A percentile compares a stretch with the other conserved stretches of the same genome.
phyloP scores from a whole-genome alignment of 768 basidiomycete genomes.

The Sarcodon aspratus region DNA sequence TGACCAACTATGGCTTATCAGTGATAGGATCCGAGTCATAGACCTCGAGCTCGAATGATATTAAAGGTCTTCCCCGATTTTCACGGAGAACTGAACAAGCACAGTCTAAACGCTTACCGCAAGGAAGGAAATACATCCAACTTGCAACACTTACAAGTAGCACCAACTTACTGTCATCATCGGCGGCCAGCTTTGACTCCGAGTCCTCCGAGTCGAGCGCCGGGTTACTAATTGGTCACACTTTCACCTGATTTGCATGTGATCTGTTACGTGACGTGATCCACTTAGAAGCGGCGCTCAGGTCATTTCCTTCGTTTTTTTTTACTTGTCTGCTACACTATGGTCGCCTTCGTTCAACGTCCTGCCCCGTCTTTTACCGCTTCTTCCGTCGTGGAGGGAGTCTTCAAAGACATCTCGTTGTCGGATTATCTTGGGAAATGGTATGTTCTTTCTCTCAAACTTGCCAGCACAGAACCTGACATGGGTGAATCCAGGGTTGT shows the following conservation, averaged over 20 bases:
- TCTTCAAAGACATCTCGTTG: conserved; percentile 71
- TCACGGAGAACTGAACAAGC: no score
- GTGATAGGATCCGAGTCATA: no score
- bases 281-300: background rate
- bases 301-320: background rate
- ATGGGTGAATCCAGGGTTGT: conserved; percentile 51
- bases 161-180: background rate
- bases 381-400: conserved; percentile 62
- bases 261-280: background rate
- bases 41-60: no score
- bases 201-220: background rate
- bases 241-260: background rate
- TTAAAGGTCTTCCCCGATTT: no score
- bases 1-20: no score
- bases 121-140: no score
- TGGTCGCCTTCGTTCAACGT: conserved; percentile 46
- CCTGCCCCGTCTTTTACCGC: conserved; percentile 78
- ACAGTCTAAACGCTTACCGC: no score
- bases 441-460: conserved; percentile 26
- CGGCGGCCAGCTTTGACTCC: background rate
- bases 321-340: conserved; percentile 4
- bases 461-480: conserved; percentile 1
- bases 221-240: background rate
- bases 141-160: no score
- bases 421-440: conserved; percentile 73